phyloP scores from a whole-genome alignment of 108 stramenopile species.

The Nannochloropsis granulata region DNA sequence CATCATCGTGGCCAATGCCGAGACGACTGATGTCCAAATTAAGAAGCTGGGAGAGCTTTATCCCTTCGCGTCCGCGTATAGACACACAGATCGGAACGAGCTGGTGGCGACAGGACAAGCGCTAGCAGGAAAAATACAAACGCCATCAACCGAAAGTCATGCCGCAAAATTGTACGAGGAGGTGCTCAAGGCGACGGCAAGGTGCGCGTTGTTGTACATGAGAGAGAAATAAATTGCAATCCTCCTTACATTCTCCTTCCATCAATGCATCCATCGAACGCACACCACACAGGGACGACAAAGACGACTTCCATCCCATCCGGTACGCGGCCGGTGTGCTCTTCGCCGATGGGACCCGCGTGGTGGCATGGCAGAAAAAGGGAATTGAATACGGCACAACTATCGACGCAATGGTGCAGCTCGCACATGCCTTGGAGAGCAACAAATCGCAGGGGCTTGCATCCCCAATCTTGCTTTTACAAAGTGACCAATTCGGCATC shows the following conservation, averaged over 20 bases:
- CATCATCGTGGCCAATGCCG: background rate
- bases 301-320: background rate
- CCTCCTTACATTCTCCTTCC: background rate
- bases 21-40: background rate
- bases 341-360: background rate
- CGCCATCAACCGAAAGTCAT: background rate
- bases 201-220: background rate
- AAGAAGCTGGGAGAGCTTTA: background rate
- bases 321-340: background rate
- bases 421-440: background rate
- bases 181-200: background rate
- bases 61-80: background rate
- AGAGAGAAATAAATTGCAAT: background rate
- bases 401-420: background rate
- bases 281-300: background rate
- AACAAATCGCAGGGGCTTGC: background rate
- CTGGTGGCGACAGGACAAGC: background rate
- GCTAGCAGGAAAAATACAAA: background rate
- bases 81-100: background rate
- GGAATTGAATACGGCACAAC: background rate
- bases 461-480: background rate
- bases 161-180: background rate
- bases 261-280: no score
- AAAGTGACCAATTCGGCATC: background rate
- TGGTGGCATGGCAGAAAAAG: background rate